These are phyloP conservation scores for Pneumocystis sp. DNA, from an alignment of 1,139 yeast genomes.

Conservation along the genomic window DNA sequence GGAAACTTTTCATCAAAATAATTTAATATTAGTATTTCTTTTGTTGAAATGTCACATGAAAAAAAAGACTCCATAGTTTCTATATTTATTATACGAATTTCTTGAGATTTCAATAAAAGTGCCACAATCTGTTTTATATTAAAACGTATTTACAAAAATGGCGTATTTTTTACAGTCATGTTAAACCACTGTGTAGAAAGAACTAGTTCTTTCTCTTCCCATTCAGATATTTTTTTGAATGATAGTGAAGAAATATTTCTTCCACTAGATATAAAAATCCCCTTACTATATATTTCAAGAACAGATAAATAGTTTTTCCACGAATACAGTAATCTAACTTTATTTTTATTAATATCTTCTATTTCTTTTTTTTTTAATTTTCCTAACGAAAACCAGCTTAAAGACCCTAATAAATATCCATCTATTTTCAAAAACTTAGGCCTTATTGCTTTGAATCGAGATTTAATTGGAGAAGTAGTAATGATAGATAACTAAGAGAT, in stretches of 20 bases:
- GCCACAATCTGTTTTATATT: slow-evolving; percentile 27
- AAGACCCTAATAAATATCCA: background rate
- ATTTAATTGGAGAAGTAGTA: slow-evolving; percentile 41
- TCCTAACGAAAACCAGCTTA: background rate
- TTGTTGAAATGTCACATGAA: slow-evolving; percentile 32
- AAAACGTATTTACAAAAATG: background rate
- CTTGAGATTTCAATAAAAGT: slow-evolving; percentile 37
- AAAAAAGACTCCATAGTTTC: slow-evolving; percentile 27
- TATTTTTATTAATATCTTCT: background rate
- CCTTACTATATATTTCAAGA: slow-evolving; percentile 34
- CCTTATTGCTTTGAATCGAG: slow-evolving; percentile 40
- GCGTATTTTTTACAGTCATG: slow-evolving; percentile 21
- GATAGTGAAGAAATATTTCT: slow-evolving; percentile 1
- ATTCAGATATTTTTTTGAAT: background rate
- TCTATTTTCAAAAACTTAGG: slow-evolving; percentile 24
- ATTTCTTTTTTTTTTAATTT: background rate
- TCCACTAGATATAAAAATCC: slow-evolving; percentile 20
- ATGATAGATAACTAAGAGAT: slow-evolving; percentile 32
- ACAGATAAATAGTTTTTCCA: slow-evolving; percentile 49
- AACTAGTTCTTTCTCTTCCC: slow-evolving; percentile 30
- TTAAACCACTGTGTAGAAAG: slow-evolving; percentile 49
- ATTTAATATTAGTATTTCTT: slow-evolving; percentile 32
- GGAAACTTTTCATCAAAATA: slow-evolving; percentile 19
- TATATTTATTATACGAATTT: slow-evolving; percentile 31
- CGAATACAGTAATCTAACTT: slow-evolving; percentile 47